Evolutionary conservation across 2,329 filamentous ascomycete genomes (phyloP).

Genomic region (Ceratocystis smalleyi): DNA sequence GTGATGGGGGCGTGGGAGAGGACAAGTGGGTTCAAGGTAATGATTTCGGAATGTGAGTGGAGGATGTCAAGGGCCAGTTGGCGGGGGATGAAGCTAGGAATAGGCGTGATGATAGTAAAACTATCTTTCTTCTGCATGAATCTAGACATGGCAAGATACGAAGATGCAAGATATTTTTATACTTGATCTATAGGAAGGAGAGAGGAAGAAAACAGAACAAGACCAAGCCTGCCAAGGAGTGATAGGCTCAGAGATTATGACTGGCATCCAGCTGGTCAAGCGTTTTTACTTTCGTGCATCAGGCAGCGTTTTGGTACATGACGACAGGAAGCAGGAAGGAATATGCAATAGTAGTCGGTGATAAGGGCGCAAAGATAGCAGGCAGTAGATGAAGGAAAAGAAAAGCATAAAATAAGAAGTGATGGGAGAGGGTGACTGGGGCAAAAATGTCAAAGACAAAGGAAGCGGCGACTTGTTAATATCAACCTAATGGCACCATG

Average conservation of each 20-base stretch:
- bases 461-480: background rate
- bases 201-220: background rate
- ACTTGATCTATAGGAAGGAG: background rate
- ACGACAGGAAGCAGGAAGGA: background rate
- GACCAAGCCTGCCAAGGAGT: background rate
- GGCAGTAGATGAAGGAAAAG: background rate
- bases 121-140: conserved; percentile 44
- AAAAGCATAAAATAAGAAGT: background rate
- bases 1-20: conserved; percentile 47
- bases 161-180: background rate
- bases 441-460: background rate
- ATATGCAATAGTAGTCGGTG: background rate
- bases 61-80: conserved; percentile 59
- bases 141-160: conserved; percentile 25
- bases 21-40: conserved; percentile 55
- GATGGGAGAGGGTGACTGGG: background rate
- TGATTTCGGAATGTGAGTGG: conserved; percentile 54
- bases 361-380: background rate
- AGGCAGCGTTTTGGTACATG: background rate
- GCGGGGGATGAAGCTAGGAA: conserved; percentile 53
- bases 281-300: background rate
- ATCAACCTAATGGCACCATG: background rate
- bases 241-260: background rate
- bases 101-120: conserved; percentile 54
- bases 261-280: background rate